Conservation (phyloP, 2,329 filamentous ascomycete genomes). For the Aureobasidium sp. region DNA sequence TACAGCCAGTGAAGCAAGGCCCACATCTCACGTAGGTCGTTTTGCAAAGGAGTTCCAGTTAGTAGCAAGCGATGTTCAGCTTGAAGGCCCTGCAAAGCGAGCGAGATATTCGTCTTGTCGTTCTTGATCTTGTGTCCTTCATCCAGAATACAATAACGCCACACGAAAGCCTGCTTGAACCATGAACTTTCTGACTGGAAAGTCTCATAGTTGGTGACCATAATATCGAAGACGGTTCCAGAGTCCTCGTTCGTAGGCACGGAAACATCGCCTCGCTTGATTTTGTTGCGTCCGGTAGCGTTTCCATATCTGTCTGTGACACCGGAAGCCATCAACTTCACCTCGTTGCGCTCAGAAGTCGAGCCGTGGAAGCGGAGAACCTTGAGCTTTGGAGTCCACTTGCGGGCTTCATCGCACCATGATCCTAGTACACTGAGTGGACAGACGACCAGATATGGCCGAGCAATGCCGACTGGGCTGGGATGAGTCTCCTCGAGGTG, state of each 20-base stretch:
- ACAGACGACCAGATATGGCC: constrained; percentile 42
- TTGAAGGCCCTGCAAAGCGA: constrained; percentile 35
- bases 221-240: constrained; percentile 31
- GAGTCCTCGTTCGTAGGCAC: constrained; percentile 20
- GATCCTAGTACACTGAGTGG: constrained; percentile 43
- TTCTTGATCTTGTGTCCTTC: constrained; percentile 49
- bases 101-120: constrained; percentile 36
- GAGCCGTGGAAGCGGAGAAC: constrained; percentile 42
- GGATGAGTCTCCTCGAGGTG: constrained; percentile 36
- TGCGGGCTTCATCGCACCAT: constrained; percentile 41
- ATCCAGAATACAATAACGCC: constrained; percentile 46
- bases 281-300: constrained; percentile 25
- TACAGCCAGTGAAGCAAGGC: constrained; percentile 50
- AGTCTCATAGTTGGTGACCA: constrained; percentile 45
- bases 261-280: constrained; percentile 20
- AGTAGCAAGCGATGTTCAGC: constrained; percentile 44
- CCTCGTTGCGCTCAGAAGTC: constrained; percentile 32
- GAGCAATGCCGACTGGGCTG: constrained; percentile 29
- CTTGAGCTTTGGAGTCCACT: constrained; percentile 42
- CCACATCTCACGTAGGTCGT: constrained; percentile 52
- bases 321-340: constrained; percentile 42
- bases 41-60: constrained; percentile 51
- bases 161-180: constrained; percentile 44
- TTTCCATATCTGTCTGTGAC: constrained; percentile 40
- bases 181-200: constrained; percentile 39